phyloP scores from a whole-genome alignment of 768 basidiomycete species.

The Tricholoma flavovirens region DNA sequence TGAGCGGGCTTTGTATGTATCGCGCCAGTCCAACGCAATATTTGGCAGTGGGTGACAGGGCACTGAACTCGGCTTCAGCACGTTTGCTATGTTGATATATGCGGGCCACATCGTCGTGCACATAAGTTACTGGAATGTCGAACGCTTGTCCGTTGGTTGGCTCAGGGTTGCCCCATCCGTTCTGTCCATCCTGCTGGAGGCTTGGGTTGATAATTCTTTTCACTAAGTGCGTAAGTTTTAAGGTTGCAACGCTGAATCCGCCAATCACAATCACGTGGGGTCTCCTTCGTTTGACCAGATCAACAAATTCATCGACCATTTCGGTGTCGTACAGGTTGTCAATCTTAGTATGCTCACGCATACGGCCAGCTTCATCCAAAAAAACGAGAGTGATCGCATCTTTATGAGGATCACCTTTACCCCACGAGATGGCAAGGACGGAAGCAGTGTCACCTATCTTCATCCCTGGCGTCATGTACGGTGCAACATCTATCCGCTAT shows the following conservation, averaged over 20 bases:
- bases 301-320: conserved; percentile 66
- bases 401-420: conserved; percentile 88
- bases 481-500: conserved; percentile 80
- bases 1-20: conserved; percentile 89
- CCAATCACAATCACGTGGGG: conserved; percentile 89
- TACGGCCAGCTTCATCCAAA: conserved; percentile 81
- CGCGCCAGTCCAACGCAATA: conserved; percentile 94
- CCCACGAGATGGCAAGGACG: conserved; percentile 91
- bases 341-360: conserved; percentile 85
- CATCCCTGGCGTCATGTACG: conserved; percentile 58
- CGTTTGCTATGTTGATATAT: conserved; percentile 90
- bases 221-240: conserved; percentile 59
- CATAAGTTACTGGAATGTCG: conserved; percentile 73
- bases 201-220: conserved; percentile 42
- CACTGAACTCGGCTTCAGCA: conserved; percentile 76
- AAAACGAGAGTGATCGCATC: conserved; percentile 84
- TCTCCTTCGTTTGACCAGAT: conserved; percentile 73
- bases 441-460: conserved; percentile 66
- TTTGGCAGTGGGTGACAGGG: conserved; percentile 70
- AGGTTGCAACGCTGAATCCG: conserved; percentile 80
- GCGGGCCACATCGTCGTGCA: conserved; percentile 87
- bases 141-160: conserved; percentile 38
- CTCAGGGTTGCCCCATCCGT: conserved; percentile 16
- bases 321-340: conserved; percentile 79
- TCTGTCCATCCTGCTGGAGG: conserved; percentile 21